Evolutionary conservation across 306 rosid species (phyloP), one percentile per base, ranked within the genome.

Genomic region (Sechiopsis laciniata): DNA sequence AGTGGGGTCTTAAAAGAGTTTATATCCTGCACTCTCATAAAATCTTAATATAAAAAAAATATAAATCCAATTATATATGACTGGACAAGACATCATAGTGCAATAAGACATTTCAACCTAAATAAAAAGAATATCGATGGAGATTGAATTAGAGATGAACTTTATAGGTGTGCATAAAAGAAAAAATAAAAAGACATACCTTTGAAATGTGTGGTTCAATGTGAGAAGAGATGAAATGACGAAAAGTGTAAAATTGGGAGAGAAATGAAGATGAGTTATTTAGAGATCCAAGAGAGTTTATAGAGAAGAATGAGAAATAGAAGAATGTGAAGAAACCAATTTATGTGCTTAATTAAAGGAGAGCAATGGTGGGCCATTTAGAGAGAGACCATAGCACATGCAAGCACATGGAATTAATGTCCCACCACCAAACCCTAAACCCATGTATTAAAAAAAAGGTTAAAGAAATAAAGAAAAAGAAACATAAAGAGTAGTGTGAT

Each of bases 301-400:
- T 32, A 32, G 70, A 65, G 55, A 79, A 46, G 59, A 54, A 60
- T 66, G 80, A 26, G 29, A 26, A 26, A 26, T 26, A 26, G 29
- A 26, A 26, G 29, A 26, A 26, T 26, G 29, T 40, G 83, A 75
- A 75, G 77, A 24, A 81, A 65, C 81, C 85, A 85, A 78, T 92
- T 82, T 89, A 92, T 82, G 92, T 84, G 91, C 75, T 73, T 26
- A 32, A 32, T 32, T 11, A 78, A 77, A 80, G 79, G 87, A 73
- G 71, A 76, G 81, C 74, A 55, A 55, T 83, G 85, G 95, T 82
- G 96, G 97, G 92, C 32, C 91, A 53, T n/a, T 0, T 55, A 83
- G 87, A 87, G 91, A 84, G 83, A 85, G 92, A 92, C 37, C 97
- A 88, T 71, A 76, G 85, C 97, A 92, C 96, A 90, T 92, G 97